phyloP scores from a whole-genome alignment of 202 grass and related monocot genomes.

The Hordeum pubiflorum region DNA sequence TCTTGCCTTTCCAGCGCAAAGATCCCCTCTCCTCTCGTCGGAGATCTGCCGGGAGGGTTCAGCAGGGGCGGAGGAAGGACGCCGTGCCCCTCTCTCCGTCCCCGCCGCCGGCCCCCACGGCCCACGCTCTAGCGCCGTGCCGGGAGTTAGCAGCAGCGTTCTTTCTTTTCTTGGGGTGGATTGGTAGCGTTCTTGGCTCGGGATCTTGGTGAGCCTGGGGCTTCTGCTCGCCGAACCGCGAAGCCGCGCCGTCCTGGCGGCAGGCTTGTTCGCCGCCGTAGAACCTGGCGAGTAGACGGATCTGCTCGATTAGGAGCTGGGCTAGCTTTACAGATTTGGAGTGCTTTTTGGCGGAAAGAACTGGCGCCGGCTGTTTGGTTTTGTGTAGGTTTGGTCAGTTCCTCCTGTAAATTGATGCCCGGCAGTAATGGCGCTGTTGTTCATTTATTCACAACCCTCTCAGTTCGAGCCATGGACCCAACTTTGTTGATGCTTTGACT shows the following conservation, averaged over 20 bases:
- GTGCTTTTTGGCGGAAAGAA: background rate
- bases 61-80: slow-evolving; percentile 44
- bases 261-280: background rate
- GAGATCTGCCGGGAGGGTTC: slow-evolving; percentile 23
- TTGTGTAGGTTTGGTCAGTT: background rate
- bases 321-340: background rate
- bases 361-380: background rate
- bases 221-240: background rate
- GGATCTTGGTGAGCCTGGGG: background rate
- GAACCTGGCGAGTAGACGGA: background rate
- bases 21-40: background rate
- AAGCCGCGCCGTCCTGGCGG: background rate
- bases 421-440: background rate
- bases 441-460: background rate
- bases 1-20: slow-evolving; percentile 3
- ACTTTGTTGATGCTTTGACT: too few relatives aligned
- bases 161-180: background rate
- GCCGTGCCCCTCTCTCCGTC: background rate
- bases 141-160: background rate
- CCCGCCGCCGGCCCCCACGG: too few relatives aligned
- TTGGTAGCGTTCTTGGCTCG: background rate
- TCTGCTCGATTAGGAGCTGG: background rate
- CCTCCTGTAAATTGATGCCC: background rate
- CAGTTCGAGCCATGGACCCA: too few relatives aligned
- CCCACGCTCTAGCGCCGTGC: background rate